Percentiles rank a stretch among this genome's conserved stretches.
These are phyloP conservation scores for Solanum aculeatissimum DNA, from an alignment of 305 asterid species.

Conservation along the genomic window DNA sequence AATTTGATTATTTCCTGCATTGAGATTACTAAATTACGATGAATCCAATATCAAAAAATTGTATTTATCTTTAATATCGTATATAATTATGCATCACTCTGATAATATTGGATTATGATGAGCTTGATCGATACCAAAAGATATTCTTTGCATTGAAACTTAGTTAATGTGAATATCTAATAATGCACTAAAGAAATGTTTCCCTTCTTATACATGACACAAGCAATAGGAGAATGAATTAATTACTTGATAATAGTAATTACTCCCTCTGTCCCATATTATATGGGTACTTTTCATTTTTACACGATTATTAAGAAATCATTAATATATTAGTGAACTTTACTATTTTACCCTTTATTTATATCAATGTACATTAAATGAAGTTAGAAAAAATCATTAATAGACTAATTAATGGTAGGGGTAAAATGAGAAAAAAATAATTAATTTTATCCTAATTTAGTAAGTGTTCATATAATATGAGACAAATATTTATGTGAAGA, in stretches of 20 bases:
- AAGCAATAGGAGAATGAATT: neutral
- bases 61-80: neutral
- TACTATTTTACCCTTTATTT: no score
- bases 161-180: neutral
- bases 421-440: no score
- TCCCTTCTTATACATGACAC: neutral
- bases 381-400: no score
- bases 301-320: no score
- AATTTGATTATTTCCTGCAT: neutral
- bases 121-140: neutral
- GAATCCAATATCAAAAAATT: neutral
- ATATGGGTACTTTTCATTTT: no score
- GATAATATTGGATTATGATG: neutral
- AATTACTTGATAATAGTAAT: neutral
- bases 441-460: no score
- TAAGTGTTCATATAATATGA: no score
- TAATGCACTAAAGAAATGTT: neutral
- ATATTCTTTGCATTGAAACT: neutral
- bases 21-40: neutral
- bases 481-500: no score
- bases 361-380: no score
- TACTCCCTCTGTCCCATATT: no score
- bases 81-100: neutral
- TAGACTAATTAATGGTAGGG: no score
- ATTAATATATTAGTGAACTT: no score